phyloP scores from a whole-genome alignment of 2,329 filamentous ascomycete species.

The Helicocarpus griseus region DNA sequence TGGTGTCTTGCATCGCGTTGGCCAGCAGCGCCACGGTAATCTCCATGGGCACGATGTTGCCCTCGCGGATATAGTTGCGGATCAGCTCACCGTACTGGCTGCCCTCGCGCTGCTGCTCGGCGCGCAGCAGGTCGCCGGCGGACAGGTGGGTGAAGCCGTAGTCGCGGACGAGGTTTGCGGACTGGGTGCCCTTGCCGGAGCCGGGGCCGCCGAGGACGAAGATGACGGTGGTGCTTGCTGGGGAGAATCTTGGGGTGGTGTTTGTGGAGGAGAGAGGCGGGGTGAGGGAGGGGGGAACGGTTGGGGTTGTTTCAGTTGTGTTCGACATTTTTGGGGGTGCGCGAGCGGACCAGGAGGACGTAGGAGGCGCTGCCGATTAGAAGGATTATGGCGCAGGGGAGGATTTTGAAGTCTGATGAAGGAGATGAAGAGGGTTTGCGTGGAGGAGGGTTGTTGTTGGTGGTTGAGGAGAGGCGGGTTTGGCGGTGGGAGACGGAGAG shows the following conservation, averaged over 20 bases:
- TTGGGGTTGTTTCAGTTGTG: constrained; percentile 17
- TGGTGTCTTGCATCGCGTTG: constrained; percentile 65
- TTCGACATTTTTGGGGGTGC: constrained; percentile 21
- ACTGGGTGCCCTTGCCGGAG: constrained; percentile 94
- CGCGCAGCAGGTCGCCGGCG: constrained; percentile 84
- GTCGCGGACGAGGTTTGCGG: constrained; percentile 72
- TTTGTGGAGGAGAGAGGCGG: constrained; percentile 44
- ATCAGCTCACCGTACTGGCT: constrained; percentile 90
- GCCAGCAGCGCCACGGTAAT: constrained; percentile 74
- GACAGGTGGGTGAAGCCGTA: constrained; percentile 90
- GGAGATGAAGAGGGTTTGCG: constrained; percentile 15
- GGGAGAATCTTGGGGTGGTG: constrained; percentile 60
- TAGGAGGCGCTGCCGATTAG: constrained; percentile 41
- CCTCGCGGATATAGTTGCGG: constrained; percentile 85
- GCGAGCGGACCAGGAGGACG: constrained; percentile 41
- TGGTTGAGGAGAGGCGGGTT: constrained; percentile 11
- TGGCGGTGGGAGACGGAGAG: neutral
- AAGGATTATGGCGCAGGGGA: constrained; percentile 36
- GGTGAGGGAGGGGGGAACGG: constrained; percentile 24
- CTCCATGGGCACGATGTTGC: constrained; percentile 92
- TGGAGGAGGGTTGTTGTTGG: constrained; percentile 20
- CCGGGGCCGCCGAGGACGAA: constrained; percentile 95
- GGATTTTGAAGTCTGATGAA: constrained; percentile 33
- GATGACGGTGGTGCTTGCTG: constrained; percentile 76
- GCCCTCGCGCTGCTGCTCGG: constrained; percentile 79